phyloP scores from a whole-genome alignment of 1,284 basidiomycete species.

The Lentinula novae-zelandiae region DNA sequence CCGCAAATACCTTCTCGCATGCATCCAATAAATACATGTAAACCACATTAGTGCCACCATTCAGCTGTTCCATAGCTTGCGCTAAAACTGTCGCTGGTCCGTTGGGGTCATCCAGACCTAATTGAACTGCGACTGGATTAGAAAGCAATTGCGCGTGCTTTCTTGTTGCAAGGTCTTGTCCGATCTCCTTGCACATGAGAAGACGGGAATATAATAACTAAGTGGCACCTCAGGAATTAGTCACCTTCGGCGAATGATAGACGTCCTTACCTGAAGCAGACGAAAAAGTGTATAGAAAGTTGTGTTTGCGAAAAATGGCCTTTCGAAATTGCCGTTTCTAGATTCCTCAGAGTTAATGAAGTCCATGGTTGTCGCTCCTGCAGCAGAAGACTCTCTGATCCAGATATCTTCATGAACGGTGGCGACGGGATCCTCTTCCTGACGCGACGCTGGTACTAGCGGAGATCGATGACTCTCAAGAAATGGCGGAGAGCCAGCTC shows the following conservation, averaged over 20 bases:
- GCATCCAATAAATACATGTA: slow-evolving; percentile 89
- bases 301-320: slow-evolving; percentile 89
- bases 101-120: slow-evolving; percentile 76
- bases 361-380: slow-evolving; percentile 21
- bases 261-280: slow-evolving; percentile 71
- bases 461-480: slow-evolving; percentile 26
- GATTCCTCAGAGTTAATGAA: neutral
- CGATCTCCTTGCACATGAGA: slow-evolving; percentile 80
- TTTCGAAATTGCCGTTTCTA: slow-evolving; percentile 24
- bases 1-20: slow-evolving; percentile 93
- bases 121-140: slow-evolving; percentile 69
- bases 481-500: slow-evolving; percentile 33
- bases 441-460: slow-evolving; percentile 18
- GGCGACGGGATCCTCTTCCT: slow-evolving; percentile 24
- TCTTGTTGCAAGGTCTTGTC: slow-evolving; percentile 57
- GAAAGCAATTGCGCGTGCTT: slow-evolving; percentile 57
- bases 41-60: slow-evolving; percentile 54
- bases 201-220: slow-evolving; percentile 91
- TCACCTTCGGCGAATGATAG: slow-evolving; percentile 5
- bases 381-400: slow-evolving; percentile 50
- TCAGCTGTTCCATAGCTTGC: slow-evolving; percentile 52
- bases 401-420: slow-evolving; percentile 45
- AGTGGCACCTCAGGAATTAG: slow-evolving; percentile 24
- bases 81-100: slow-evolving; percentile 64
- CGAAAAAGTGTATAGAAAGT: slow-evolving; percentile 90